phyloP scores from a whole-genome alignment of 352 stramenopile species.

The Phytophthora melonis region DNA sequence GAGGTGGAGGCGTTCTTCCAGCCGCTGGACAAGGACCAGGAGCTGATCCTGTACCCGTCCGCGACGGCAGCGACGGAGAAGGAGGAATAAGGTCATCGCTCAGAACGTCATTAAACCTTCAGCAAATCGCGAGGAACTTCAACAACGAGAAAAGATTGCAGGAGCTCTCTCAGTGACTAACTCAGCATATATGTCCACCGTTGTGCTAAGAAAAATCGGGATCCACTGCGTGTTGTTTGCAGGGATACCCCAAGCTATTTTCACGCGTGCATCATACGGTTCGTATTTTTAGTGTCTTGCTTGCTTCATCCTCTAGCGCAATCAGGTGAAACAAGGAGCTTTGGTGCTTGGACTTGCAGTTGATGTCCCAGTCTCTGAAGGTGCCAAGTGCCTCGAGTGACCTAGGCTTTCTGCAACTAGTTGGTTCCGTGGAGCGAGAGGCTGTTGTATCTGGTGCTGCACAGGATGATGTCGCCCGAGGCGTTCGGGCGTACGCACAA shows the following conservation, averaged over 20 bases:
- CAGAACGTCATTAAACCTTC: constrained; percentile 33
- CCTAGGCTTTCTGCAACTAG: constrained; percentile 9
- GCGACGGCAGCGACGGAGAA: constrained; percentile 41
- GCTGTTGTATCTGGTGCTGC: not conserved
- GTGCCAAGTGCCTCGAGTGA: constrained; percentile 4
- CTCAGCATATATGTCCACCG: constrained; percentile 24
- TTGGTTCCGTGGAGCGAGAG: constrained; percentile 1
- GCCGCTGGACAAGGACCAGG: constrained; percentile 76
- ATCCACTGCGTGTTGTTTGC: constrained; percentile 19
- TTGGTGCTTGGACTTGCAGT: constrained; percentile 19
- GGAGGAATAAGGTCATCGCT: constrained; percentile 42
- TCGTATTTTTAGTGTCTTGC: constrained; percentile 31
- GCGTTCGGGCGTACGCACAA: constrained; percentile 54
- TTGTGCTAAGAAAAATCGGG: constrained; percentile 35
- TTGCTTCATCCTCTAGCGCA: constrained; percentile 19
- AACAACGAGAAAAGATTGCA: constrained; percentile 38
- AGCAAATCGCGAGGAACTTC: constrained; percentile 36
- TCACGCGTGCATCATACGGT: constrained; percentile 5
- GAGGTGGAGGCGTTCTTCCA: constrained; percentile 88
- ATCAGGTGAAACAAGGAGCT: constrained; percentile 13
- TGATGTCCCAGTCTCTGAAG: constrained; percentile 18
- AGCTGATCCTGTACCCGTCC: constrained; percentile 78
- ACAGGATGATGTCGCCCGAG: constrained; percentile 67
- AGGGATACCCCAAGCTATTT: constrained; percentile 30
- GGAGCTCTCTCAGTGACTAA: constrained; percentile 32